Evolutionary conservation across 345 rosid genomes (phyloP).

Genomic region (Pseudoturritis turrita): DNA sequence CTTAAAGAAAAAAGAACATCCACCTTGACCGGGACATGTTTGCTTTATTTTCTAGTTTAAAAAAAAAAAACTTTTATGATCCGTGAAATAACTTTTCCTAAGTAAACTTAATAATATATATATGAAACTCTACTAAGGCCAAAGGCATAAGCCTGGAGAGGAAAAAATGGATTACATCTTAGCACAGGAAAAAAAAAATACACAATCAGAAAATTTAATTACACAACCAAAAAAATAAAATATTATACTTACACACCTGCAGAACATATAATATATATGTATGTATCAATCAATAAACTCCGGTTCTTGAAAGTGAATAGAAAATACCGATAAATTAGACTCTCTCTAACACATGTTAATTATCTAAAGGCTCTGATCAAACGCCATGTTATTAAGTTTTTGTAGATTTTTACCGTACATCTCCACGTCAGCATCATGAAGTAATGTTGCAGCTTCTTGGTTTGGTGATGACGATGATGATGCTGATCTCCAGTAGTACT

Average conservation of each 20-base stretch:
- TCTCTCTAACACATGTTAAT: constrained; percentile 13
- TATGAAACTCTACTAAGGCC: background rate
- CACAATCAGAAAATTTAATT: constrained; percentile 6
- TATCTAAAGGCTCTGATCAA: constrained; percentile 24
- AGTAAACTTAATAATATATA: background rate
- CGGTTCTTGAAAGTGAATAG: constrained; percentile 10
- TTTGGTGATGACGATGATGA: constrained; percentile 22
- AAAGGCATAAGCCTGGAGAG: background rate
- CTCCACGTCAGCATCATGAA: constrained; percentile 15
- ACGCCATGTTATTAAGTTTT: constrained; percentile 17
- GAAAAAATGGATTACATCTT: background rate
- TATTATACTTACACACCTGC: constrained; percentile 17
- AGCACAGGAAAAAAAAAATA: background rate
- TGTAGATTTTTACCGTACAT: constrained; percentile 26
- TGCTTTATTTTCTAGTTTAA: background rate
- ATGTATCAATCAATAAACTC: constrained; percentile 13
- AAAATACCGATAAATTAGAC: background rate
- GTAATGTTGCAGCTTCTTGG: constrained; percentile 17
- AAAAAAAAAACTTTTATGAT: background rate
- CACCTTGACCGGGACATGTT: background rate
- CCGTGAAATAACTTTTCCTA: background rate
- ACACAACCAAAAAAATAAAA: constrained; percentile 13
- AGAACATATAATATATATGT: background rate
- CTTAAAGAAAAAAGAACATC: background rate
- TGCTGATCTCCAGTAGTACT: constrained; percentile 27